Percentiles rank a stretch among this genome's conserved stretches.
phyloP scores from a whole-genome alignment of 345 rosid genomes.

The Eucalyptus cloeziana region DNA sequence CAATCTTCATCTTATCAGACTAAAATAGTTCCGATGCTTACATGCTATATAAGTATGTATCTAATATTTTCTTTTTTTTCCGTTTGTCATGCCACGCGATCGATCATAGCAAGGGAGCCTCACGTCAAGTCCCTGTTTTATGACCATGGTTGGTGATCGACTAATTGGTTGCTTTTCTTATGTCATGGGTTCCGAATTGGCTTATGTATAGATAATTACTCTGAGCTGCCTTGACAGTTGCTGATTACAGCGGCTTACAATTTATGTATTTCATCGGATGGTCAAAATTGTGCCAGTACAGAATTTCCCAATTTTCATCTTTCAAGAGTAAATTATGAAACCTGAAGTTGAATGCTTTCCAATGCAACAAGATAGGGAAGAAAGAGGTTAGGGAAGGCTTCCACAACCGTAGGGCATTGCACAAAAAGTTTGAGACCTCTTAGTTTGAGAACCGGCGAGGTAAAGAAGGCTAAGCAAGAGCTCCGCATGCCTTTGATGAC shows the following conservation, averaged over 20 bases:
- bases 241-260: not conserved
- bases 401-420: not conserved
- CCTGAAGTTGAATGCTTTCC: not conserved
- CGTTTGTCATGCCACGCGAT: fast-evolving
- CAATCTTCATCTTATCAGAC: fast-evolving
- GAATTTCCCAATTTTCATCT: not conserved
- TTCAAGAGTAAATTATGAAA: not conserved
- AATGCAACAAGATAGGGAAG: not conserved
- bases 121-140: not conserved
- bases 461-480: not conserved
- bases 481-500: not conserved
- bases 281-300: not conserved
- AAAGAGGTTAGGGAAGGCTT: not conserved
- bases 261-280: not conserved
- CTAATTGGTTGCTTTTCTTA: not conserved
- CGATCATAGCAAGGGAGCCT: not conserved
- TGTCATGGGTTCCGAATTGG: not conserved
- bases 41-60: not conserved
- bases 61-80: not conserved
- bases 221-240: not conserved
- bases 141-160: not conserved
- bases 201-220: not conserved
- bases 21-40: not conserved
- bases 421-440: not conserved
- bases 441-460: not conserved